Base-by-base conservation (phyloP, 345 rosid species). In the Eucalyptus marginata region DNA sequence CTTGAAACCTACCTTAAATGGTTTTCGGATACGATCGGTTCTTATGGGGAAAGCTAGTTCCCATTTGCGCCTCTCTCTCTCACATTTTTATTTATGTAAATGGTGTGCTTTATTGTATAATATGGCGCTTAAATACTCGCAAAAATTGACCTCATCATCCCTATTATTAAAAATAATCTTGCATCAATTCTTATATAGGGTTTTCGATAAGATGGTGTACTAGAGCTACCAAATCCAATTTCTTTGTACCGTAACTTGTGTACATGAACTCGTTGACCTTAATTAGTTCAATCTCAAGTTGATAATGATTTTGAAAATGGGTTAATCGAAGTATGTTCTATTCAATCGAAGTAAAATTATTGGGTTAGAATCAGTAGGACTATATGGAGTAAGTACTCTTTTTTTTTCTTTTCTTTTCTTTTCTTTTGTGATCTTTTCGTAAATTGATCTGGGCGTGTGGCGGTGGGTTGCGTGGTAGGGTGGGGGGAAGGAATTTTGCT, bases 141-240 rank as follows among this genome's bases (percentile, higher is more conserved):
- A 31, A 7, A 15, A 66, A 66, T 31, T 2, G 79, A 14, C 5
- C 43, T 31, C 0, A 0, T 7, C 0, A 0, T 52, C 58, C 58
- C 25, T 10, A 2, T 52, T 52, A 52, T 52, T 0, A 9, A 56
- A 56, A 56, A 4, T 56, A 56, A 22, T 56, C 27, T 24, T 1
- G 3, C 62, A 56, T 56, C 5, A 24, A 24, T 24, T 56, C 27
- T 56, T 24, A 56, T 56, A 9, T 18, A 56, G 62, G 62, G 13
- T 24, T 56, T 52, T 8, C 10, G 10, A 8, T 2, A 20, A 52
- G 25, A 25, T 59, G 7, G 66, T 59, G 2, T 59, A 1, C 1
- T 25, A 25, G n/a, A 59, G 15, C 66, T 0, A 25, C 31, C 14
- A 11, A 25, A 2, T 59, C 66, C 1, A 59, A 59, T 27, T 59